Base-by-base conservation (phyloP, 2,329 filamentous ascomycete species). In the Lasiodiplodia theobromae region DNA sequence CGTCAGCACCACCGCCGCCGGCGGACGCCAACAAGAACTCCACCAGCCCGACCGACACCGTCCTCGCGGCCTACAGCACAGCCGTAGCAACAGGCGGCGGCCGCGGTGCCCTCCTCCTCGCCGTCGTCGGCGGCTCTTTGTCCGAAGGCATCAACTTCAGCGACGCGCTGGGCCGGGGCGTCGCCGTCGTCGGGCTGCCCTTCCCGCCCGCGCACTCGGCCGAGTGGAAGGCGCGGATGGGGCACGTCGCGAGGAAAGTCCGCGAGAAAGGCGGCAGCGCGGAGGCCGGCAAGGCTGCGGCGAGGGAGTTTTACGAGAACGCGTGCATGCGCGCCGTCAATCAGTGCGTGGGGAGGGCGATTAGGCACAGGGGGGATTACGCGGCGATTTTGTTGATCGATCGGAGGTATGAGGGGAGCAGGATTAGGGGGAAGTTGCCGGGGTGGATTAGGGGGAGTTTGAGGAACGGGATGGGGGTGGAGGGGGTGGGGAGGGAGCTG, bases 61-160 rank as follows among this genome's bases (percentile, higher is more conserved):
- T 94, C 0, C 87, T 99, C 3, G 82, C 86, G 44, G 85, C 88
- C 18, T 99, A 98, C 78, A 88, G 88, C 8, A 80, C 86, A 28
- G 89, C 91, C 3, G 90, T 98, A 47, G 84, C 60, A 18, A 71
- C 74, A 37, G 71, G 73, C 73, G 81, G 76, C 51, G 85, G 79
- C 2, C 84, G 86, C 58, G 94, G 94, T 0, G 95, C 92, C 0
- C 82, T 98, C 0, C 86, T 99, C 0, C 87, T 99, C 31, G 94
- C 93, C 66, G 94, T 99, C 3, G 91, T 99, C 2, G 95, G 95
- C 67, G 96, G 96, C 16, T 97, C 95, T 73, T 91, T 99, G 82
- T 97, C 93, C 69, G 96, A 99, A 81, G 96, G 96, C 72, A 99
- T 99, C 82, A 99, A 99, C 81, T 99, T 99, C 82, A 95, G 93